Evolutionary conservation across 352 stramenopile species (phyloP).

Genomic region (Pythium guiyangense): DNA sequence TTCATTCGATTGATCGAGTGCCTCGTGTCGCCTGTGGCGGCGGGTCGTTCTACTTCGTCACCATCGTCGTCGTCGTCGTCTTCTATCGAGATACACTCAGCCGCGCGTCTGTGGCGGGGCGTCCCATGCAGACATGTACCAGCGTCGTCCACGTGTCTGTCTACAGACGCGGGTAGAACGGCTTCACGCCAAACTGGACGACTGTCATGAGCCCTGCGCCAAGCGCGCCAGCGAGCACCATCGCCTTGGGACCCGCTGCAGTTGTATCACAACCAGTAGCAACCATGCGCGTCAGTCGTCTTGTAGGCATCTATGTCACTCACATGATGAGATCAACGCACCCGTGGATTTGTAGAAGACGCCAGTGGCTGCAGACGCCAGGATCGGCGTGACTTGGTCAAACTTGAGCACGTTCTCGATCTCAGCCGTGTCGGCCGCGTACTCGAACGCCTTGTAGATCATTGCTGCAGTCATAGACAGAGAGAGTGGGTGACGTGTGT

Average conservation of each 20-base stretch:
- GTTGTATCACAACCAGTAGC: not conserved
- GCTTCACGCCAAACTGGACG: slow-evolving; percentile 84
- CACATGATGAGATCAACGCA: no score
- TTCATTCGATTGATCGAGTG: not conserved
- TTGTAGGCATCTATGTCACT: no score
- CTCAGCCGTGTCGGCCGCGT: slow-evolving; percentile 70
- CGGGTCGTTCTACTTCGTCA: not conserved
- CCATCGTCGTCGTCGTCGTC: not conserved
- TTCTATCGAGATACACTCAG: not conserved
- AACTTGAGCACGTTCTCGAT: slow-evolving; percentile 81
- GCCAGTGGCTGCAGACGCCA: slow-evolving; percentile 75
- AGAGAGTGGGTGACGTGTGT: no score
- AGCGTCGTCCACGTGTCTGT: not conserved
- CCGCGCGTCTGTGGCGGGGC: not conserved
- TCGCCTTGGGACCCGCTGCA: slow-evolving; percentile 65
- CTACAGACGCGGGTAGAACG: slow-evolving; percentile 78
- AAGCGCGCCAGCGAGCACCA: slow-evolving; percentile 76
- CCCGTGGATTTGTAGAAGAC: slow-evolving; percentile 86
- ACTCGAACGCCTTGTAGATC: slow-evolving; percentile 87
- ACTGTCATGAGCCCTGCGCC: slow-evolving; percentile 79
- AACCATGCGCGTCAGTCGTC: not conserved
- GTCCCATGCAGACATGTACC: no score
- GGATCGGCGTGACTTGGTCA: slow-evolving; percentile 78
- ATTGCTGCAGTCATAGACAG: slow-evolving; percentile 44
- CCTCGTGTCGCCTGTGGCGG: not conserved